These are phyloP conservation scores for Suhomyces faveliae DNA, from an alignment of 805 yeast genomes.

Conservation along the genomic window DNA sequence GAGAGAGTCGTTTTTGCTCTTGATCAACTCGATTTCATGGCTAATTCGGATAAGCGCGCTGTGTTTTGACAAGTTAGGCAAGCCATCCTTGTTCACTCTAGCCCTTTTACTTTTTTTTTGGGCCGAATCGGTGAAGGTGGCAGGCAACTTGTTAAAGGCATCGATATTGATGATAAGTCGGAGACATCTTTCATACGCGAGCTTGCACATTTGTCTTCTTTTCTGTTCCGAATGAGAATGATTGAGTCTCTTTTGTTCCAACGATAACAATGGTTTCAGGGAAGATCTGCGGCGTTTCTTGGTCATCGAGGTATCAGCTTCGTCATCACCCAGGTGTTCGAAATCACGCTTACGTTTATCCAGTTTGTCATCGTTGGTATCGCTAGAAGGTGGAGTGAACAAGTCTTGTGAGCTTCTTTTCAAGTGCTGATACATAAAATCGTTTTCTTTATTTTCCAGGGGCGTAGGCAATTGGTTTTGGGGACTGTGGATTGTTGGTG, in stretches of 20 bases:
- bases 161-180: conserved; percentile 40
- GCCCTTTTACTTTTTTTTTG: conserved; percentile 32
- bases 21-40: conserved; percentile 35
- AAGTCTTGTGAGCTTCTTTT: conserved; percentile 3
- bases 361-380: conserved; percentile 1
- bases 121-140: conserved; percentile 10
- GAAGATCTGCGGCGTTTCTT: conserved; percentile 28
- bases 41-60: conserved; percentile 41
- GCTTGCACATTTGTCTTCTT: conserved; percentile 43
- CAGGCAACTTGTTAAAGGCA: conserved; percentile 25
- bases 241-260: conserved; percentile 42
- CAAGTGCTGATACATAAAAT: conserved; percentile 5
- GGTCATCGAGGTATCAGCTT: conserved; percentile 2
- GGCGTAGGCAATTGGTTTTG: conserved; percentile 33
- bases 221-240: conserved; percentile 45
- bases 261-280: conserved; percentile 35
- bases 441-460: conserved; percentile 27
- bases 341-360: conserved; percentile 3
- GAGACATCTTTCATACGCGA: conserved; percentile 45
- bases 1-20: conserved; percentile 32
- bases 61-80: conserved; percentile 45
- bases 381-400: conserved; percentile 8
- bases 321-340: conserved; percentile 6
- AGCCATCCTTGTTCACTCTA: conserved; percentile 42
- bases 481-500: conserved; percentile 10